These are phyloP conservation scores for Cladophialophora immunda DNA, from an alignment of 2,329 filamentous ascomycete genomes.

Conservation along the genomic window DNA sequence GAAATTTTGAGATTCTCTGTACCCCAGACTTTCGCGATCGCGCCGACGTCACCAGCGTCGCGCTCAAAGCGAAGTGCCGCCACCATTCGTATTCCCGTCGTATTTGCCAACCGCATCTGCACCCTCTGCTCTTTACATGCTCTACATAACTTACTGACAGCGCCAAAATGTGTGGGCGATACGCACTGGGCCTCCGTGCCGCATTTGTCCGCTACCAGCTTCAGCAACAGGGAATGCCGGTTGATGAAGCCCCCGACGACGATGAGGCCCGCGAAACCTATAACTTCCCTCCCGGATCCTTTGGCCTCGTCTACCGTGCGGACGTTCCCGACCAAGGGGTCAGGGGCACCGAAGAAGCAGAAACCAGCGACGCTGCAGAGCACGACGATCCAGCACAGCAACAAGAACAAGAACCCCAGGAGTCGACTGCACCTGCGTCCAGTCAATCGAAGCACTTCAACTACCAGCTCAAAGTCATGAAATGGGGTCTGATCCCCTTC, in stretches of 20 bases:
- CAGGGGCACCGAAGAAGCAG: slow-evolving; percentile 46
- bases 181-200: slow-evolving; percentile 72
- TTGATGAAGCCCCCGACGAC: slow-evolving; percentile 76
- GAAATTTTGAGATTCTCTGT: slow-evolving; percentile 4
- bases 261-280: slow-evolving; percentile 77
- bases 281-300: slow-evolving; percentile 90
- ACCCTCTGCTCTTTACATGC: neutral
- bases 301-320: slow-evolving; percentile 86
- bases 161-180: slow-evolving; percentile 72
- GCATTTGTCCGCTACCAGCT: slow-evolving; percentile 78
- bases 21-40: slow-evolving; percentile 16
- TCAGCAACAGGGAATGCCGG: slow-evolving; percentile 75
- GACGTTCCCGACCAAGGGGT: slow-evolving; percentile 71
- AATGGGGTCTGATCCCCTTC: slow-evolving; percentile 93
- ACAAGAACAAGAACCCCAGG: slow-evolving; percentile 17
- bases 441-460: slow-evolving; percentile 52
- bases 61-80: neutral
- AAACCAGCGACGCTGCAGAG: slow-evolving; percentile 30
- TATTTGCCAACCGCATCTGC: slow-evolving; percentile 1
- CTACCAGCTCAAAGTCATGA: slow-evolving; percentile 91
- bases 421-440: slow-evolving; percentile 24
- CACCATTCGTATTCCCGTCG: slow-evolving; percentile 3
- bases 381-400: slow-evolving; percentile 31
- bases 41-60: slow-evolving; percentile 20
- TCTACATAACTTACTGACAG: neutral